phyloP scores from a whole-genome alignment of 768 basidiomycete genomes.

The Fomitopsis pulvina region DNA sequence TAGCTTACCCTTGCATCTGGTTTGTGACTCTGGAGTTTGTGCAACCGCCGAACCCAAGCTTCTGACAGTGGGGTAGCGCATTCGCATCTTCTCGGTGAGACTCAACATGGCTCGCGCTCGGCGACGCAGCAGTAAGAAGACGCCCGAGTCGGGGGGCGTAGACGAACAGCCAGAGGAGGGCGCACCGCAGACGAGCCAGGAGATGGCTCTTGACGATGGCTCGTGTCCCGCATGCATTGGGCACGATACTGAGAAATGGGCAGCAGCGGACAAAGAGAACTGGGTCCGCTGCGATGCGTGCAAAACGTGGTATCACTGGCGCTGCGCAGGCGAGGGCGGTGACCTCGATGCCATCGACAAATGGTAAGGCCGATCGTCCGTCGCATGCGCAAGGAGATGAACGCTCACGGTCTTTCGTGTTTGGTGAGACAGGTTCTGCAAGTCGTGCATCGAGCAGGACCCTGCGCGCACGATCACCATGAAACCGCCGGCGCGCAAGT shows the following conservation, averaged over 20 bases:
- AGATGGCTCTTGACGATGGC: conserved; percentile 7
- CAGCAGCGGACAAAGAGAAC: conserved; percentile 51
- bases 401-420: neutral
- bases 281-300: conserved; percentile 84
- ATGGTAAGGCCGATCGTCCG: conserved; percentile 44
- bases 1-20: too few species aligned
- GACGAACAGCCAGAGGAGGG: conserved; percentile 4
- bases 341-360: conserved; percentile 69
- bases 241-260: conserved; percentile 25
- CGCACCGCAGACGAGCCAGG: conserved; percentile 9
- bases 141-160: conserved; percentile 20
- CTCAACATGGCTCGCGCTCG: conserved; percentile 39
- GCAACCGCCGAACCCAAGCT: too few species aligned
- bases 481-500: conserved; percentile 78
- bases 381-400: neutral
- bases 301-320: conserved; percentile 82
- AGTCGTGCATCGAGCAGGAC: conserved; percentile 52
- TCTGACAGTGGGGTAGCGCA: neutral
- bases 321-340: conserved; percentile 61
- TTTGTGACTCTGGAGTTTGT: too few species aligned
- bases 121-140: conserved; percentile 28
- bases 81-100: neutral
- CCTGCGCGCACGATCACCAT: conserved; percentile 59
- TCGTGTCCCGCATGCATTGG: conserved; percentile 48
- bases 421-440: conserved; percentile 56